Percentiles rank a stretch among this genome's conserved stretches.
Conservation (phyloP, 2,329 filamentous ascomycete genomes). For the Thielaviopsis musarum region DNA sequence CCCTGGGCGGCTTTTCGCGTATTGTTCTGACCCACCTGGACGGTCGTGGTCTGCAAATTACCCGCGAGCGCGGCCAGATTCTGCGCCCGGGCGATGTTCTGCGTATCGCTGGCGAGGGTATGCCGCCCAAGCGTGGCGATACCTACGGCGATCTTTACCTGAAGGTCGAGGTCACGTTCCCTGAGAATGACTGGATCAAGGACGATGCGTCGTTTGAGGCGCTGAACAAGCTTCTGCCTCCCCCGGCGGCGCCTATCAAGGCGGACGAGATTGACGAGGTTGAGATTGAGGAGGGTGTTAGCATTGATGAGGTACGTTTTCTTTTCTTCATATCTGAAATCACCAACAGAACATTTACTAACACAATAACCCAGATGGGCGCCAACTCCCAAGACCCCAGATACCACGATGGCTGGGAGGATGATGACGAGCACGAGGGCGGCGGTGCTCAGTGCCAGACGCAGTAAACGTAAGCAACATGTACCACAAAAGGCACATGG, state of each 20-base stretch:
- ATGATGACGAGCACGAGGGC: conserved; percentile 50
- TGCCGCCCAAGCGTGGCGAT: conserved; percentile 82
- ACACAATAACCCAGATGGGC: conserved; percentile 38
- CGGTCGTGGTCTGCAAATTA: conserved; percentile 71
- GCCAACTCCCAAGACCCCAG: conserved; percentile 52
- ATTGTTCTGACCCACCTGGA: conserved; percentile 87
- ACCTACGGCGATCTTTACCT: conserved; percentile 75
- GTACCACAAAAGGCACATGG: too few relatives aligned
- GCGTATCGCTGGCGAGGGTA: conserved; percentile 77
- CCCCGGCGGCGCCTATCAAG: conserved; percentile 40
- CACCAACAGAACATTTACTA: background rate
- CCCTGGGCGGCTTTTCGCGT: conserved; percentile 75
- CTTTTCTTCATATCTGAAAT: background rate
- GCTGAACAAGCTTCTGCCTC: conserved; percentile 60
- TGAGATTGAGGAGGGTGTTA: conserved; percentile 64
- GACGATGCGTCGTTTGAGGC: conserved; percentile 53
- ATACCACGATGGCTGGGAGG: conserved; percentile 50
- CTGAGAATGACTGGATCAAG: conserved; percentile 67
- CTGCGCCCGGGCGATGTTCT: conserved; percentile 70
- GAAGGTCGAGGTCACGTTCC: conserved; percentile 72
- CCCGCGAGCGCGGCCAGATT: conserved; percentile 65
- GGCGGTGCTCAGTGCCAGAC: conserved; percentile 50
- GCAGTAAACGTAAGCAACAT: conserved; percentile 32
- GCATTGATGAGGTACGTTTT: conserved; percentile 54
- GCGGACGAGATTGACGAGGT: conserved; percentile 74